Conservation (phyloP, 257 asterid species). For the Solanum paucissectum region DNA sequence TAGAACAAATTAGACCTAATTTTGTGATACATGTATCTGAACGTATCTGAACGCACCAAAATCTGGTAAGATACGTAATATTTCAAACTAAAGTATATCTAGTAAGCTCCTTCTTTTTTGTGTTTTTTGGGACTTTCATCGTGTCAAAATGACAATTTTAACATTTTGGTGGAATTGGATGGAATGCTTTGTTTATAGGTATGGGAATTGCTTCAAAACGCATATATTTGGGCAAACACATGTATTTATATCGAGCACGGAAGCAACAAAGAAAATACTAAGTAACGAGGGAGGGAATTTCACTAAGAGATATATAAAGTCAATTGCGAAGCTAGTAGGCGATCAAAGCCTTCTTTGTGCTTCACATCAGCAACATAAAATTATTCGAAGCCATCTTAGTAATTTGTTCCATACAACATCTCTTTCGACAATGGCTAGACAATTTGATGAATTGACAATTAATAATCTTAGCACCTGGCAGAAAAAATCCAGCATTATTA, state of each 20-base stretch:
- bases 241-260: not conserved
- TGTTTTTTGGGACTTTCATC: not conserved
- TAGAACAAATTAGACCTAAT: not conserved
- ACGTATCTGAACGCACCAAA: not conserved
- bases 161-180: not conserved
- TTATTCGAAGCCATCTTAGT: not conserved
- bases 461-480: not conserved
- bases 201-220: not conserved
- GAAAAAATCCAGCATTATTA: not conserved
- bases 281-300: not conserved
- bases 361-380: not conserved
- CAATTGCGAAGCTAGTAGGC: not conserved
- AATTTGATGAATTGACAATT: not conserved
- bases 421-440: not conserved
- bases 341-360: not conserved
- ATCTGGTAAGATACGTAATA: rapidly evolving
- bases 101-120: too few relatives aligned
- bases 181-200: not conserved
- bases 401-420: not conserved
- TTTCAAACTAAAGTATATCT: not conserved
- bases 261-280: not conserved
- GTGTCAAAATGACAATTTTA: not conserved
- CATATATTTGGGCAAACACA: not conserved
- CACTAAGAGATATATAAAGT: not conserved
- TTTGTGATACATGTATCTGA: too few relatives aligned